Base-by-base conservation (phyloP, 1,284 basidiomycete genomes). In the Phellopilus nigrolimitatus region DNA sequence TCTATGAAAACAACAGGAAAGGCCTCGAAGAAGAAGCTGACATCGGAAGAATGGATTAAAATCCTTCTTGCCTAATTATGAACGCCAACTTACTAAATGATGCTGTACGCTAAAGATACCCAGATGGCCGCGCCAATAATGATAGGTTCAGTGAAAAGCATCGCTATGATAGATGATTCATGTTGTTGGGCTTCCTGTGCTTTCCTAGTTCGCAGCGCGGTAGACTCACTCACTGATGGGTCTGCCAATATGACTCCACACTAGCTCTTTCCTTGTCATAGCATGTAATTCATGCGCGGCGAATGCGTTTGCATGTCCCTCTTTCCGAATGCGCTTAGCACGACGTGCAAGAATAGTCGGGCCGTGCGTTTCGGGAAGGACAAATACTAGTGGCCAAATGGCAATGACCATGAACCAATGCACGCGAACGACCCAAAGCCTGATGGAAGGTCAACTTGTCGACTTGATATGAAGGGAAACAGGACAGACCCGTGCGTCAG, bases 381-480 rank as follows among this genome's bases (percentile, higher is more conserved):
- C n/a, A 12, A 61, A 57, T 3, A 62, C 56, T 1, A 64, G 47
- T 1, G 63, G 62, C 56, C 56, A 61, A 7, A 54, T 45, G 12
- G 54, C 60, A 22, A 62, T 33, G 13, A 49, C 45, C 45, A 63
- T 47, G 56, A 63, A 61, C 31, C 61, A 59, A 22, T 62, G 60
- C 6, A 64, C 54, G 15, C 61, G 57, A n/a, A 66, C 33, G 10
- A 61, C 62, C 63, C 64, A 66, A 2, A 64, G 44, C 4, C 63
- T 64, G 30, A 30, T 30, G 28, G 28, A 6, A 12, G 12, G 12
- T 30, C 7, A 30, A 7, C 6, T 6, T 30, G 6, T 7, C 28
- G 12, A 12, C 12, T 30, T 30, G 28, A 7, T 30, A 13, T 44
- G 28, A 12, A 41, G 22, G 6, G n/a, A 42, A 21, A 24, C 28